Percentiles rank a stretch among this genome's conserved stretches.
These are phyloP conservation scores for Sugiyamaella marilandica DNA, from an alignment of 805 yeast species.

Conservation along the genomic window DNA sequence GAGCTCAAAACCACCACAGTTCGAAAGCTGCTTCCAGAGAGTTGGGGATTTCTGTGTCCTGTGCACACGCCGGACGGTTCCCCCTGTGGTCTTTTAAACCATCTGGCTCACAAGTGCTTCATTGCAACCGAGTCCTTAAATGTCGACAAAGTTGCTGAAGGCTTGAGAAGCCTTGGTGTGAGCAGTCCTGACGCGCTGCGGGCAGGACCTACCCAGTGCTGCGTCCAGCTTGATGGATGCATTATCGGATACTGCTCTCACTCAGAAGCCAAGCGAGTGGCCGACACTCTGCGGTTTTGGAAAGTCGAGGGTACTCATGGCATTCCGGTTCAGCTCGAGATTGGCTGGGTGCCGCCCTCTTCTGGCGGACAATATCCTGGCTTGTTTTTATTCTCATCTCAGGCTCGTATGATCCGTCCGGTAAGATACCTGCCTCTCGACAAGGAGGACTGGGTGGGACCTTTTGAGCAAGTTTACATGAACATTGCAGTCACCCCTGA, in stretches of 20 bases:
- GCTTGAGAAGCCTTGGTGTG: slow-evolving; percentile 70
- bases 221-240: slow-evolving; percentile 90
- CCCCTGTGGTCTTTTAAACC: slow-evolving; percentile 96
- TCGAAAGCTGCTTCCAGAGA: slow-evolving; percentile 91
- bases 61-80: slow-evolving; percentile 99
- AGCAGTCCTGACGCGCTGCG: slow-evolving; percentile 62
- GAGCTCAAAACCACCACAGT: slow-evolving; percentile 96
- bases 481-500: slow-evolving; percentile 90
- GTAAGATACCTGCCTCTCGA: slow-evolving; percentile 84
- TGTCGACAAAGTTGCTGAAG: slow-evolving; percentile 63
- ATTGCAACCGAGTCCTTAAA: slow-evolving; percentile 75
- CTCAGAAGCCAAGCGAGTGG: slow-evolving; percentile 76
- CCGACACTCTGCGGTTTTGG: slow-evolving; percentile 88
- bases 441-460: slow-evolving; percentile 85
- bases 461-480: slow-evolving; percentile 97
- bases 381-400: slow-evolving; percentile 82
- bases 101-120: slow-evolving; percentile 90
- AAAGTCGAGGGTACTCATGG: slow-evolving; percentile 76
- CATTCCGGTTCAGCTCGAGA: slow-evolving; percentile 82
- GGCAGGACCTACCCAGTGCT: slow-evolving; percentile 82
- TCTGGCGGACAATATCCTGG: slow-evolving; percentile 97
- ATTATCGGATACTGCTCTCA: slow-evolving; percentile 94
- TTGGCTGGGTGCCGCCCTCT: slow-evolving; percentile 96
- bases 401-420: slow-evolving; percentile 93
- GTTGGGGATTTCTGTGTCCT: slow-evolving; percentile 99